Evolutionary conservation across 371 early-diverging fungal species (phyloP).

Genomic region (Mucor sp.): DNA sequence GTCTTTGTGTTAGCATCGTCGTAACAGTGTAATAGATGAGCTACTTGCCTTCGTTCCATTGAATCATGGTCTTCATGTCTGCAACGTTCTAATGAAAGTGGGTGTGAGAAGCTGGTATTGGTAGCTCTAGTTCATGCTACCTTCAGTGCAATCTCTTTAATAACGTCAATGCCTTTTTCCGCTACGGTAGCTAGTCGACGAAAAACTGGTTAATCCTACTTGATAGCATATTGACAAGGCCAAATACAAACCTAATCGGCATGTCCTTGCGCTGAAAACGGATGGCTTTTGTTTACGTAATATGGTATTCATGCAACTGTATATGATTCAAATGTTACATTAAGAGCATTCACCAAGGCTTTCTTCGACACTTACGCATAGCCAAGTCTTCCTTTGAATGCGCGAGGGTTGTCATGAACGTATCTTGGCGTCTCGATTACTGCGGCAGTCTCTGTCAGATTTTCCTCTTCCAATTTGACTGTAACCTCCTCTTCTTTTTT

Average conservation of each 20-base stretch:
- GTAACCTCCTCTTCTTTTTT: not conserved
- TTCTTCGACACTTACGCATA: conserved; percentile 17
- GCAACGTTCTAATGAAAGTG: conserved; percentile 33
- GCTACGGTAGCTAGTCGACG: conserved; percentile 32
- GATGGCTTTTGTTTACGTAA: conserved; percentile 23
- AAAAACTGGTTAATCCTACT: not conserved
- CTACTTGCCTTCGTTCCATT: conserved; percentile 51
- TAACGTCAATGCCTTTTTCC: conserved; percentile 46
- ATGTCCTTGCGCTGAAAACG: conserved; percentile 27
- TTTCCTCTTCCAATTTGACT: not conserved
- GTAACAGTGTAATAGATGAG: not conserved
- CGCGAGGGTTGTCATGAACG: conserved; percentile 19
- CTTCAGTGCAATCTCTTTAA: conserved; percentile 38
- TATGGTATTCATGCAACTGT: conserved; percentile 24
- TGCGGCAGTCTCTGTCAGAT: not conserved
- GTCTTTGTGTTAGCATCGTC: not conserved
- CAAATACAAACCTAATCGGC: conserved; percentile 16
- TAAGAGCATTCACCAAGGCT: too few species aligned
- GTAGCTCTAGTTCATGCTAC: conserved; percentile 3
- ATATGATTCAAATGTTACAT: not conserved
- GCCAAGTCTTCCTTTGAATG: conserved; percentile 27
- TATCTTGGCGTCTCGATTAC: conserved; percentile 2
- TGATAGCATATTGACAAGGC: too few species aligned
- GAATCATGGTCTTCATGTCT: conserved; percentile 42
- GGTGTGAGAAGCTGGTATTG: not conserved